Conservation (phyloP, 2,329 filamentous ascomycete species). For the Pseudocercospora crystallina region DNA sequence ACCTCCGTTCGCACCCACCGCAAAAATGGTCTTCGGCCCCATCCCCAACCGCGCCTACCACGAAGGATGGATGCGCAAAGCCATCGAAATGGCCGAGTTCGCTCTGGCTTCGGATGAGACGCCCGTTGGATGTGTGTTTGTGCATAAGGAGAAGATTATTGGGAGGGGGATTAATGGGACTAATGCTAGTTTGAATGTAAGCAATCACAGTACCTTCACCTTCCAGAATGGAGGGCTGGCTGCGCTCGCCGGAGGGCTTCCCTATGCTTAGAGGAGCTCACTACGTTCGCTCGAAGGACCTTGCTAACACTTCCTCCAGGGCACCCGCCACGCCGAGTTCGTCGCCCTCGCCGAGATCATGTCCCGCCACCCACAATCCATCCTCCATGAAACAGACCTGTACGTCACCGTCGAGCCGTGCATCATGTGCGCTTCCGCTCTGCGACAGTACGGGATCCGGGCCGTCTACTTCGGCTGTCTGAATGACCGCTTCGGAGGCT, state of each 20-base stretch:
- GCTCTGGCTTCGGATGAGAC: slow-evolving; percentile 87
- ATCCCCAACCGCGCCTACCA: slow-evolving; percentile 49
- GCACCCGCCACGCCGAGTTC: slow-evolving; percentile 93
- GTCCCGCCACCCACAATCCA: slow-evolving; percentile 62
- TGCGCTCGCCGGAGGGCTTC: no score
- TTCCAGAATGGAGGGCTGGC: no score
- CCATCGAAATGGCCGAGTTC: slow-evolving; percentile 83
- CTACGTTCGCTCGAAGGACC: no score
- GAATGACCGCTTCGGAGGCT: slow-evolving; percentile 96
- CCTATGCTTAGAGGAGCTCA: no score
- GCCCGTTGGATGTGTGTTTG: slow-evolving; percentile 92
- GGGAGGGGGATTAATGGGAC: slow-evolving; percentile 96
- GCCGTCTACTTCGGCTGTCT: slow-evolving; percentile 92
- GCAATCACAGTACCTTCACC: no score
- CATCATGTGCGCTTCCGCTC: slow-evolving; percentile 94
- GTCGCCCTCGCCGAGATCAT: slow-evolving; percentile 74
- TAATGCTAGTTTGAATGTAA: slow-evolving; percentile 73
- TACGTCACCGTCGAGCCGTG: slow-evolving; percentile 99
- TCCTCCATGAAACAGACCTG: slow-evolving; percentile 73
- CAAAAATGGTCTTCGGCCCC: slow-evolving; percentile 33
- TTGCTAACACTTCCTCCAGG: slow-evolving; percentile 47
- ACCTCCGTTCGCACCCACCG: background rate
- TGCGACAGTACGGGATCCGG: slow-evolving; percentile 83
- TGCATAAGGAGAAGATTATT: slow-evolving; percentile 75
- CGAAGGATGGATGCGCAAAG: slow-evolving; percentile 75